Conservation (phyloP, 306 rosid genomes). For the Sicyos baderoa region DNA sequence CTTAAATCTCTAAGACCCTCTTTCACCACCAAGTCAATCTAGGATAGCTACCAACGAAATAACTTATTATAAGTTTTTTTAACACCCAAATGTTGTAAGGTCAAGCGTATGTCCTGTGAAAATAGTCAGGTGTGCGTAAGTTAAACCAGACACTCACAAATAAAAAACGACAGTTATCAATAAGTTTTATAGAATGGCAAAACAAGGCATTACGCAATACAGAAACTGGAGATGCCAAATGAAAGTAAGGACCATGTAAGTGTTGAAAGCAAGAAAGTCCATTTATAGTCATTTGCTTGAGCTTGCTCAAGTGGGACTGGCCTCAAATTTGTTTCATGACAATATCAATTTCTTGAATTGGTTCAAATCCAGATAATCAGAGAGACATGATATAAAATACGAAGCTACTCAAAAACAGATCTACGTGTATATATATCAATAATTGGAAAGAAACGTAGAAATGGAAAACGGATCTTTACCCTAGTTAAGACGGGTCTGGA, state of each 20-base stretch:
- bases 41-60: too few species aligned
- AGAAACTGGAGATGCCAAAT: not conserved
- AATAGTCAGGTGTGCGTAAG: too few species aligned
- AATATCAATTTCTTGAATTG: not conserved
- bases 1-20: too few species aligned
- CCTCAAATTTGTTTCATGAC: not conserved
- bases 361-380: not conserved
- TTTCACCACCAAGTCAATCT: too few species aligned
- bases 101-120: too few species aligned
- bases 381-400: not conserved
- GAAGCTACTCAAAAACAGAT: not conserved
- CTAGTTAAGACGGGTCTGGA: slow-evolving; percentile 53
- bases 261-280: not conserved
- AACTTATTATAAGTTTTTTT: too few species aligned
- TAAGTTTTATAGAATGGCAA: not conserved
- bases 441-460: slow-evolving; percentile 32
- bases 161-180: too few species aligned
- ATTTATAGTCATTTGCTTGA: not conserved
- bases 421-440: not conserved
- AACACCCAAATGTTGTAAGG: too few species aligned
- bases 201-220: not conserved
- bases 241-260: not conserved
- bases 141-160: too few species aligned
- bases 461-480: slow-evolving; percentile 28
- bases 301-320: not conserved